Evolutionary conservation across 208 protist genomes (phyloP).

Genomic region (Acanthamoeba comandoni): DNA sequence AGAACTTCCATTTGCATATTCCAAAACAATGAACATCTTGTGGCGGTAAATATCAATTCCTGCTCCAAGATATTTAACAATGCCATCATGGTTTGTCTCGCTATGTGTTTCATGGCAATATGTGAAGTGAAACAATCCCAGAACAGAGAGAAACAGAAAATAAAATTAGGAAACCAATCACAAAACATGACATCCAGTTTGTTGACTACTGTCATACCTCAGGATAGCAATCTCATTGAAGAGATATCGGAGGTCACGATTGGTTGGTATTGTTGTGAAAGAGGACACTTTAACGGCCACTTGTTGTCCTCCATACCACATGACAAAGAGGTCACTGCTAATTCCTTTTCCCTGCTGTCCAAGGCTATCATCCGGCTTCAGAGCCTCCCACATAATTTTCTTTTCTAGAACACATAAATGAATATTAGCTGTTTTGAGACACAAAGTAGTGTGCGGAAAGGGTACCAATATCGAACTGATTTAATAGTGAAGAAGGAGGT

Average conservation of each 20-base stretch:
- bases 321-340: constrained; percentile 15
- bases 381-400: no score
- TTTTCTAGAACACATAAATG: no score
- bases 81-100: neutral
- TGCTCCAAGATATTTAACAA: constrained; percentile 45
- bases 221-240: constrained; percentile 64
- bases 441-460: no score
- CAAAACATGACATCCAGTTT: no score
- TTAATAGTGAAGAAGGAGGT: no score
- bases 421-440: no score
- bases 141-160: constrained; percentile 5
- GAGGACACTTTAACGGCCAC: constrained; percentile 59
- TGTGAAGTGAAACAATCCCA: neutral
- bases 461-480: no score
- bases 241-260: constrained; percentile 14
- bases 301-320: neutral
- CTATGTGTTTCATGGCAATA: no score
- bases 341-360: constrained; percentile 45
- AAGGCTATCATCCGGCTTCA: no score
- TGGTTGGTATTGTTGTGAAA: neutral
- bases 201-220: no score
- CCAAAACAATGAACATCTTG: constrained; percentile 49
- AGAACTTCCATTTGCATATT: neutral
- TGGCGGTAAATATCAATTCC: neutral
- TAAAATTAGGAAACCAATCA: neutral